Percentiles rank a stretch among this genome's conserved stretches.
These are phyloP conservation scores for Ogataea methylovora DNA, from an alignment of 805 yeast genomes.

Conservation along the genomic window DNA sequence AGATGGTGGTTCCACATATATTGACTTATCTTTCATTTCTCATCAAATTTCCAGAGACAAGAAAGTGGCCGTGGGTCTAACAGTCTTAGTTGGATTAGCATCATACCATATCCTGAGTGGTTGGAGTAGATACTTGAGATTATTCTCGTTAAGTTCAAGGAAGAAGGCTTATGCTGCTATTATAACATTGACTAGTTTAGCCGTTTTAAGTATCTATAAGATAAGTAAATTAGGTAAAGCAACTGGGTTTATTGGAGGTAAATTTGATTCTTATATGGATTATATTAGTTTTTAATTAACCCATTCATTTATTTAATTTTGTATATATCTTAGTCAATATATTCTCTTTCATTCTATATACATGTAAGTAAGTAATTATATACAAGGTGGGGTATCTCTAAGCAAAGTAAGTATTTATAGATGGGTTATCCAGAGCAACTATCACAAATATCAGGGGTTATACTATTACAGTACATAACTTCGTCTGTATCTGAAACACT, in stretches of 20 bases:
- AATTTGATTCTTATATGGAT: conserved; percentile 10
- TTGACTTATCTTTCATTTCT: conserved; percentile 45
- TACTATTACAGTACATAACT: conserved; percentile 12
- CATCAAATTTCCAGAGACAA: conserved; percentile 22
- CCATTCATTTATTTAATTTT: background rate
- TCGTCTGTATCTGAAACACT: too few species aligned
- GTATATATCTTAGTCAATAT: background rate
- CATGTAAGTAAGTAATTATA: conserved; percentile 2
- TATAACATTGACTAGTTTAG: conserved; percentile 26
- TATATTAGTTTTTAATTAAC: background rate
- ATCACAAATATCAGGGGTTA: conserved; percentile 27
- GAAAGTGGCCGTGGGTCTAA: conserved; percentile 5
- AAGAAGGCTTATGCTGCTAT: conserved; percentile 37
- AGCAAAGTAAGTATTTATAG: background rate
- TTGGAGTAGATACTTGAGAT: conserved; percentile 35
- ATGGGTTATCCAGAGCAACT: conserved; percentile 30
- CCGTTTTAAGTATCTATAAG: conserved; percentile 28
- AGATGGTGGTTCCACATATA: conserved; percentile 58
- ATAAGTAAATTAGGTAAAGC: conserved; percentile 15
- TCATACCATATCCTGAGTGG: conserved; percentile 54
- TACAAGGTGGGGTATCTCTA: too few species aligned
- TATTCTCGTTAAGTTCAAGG: conserved; percentile 32
- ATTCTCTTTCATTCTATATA: background rate
- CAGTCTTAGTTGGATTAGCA: conserved; percentile 29
- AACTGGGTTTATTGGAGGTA: conserved; percentile 15